These are phyloP conservation scores for Lasiodiplodia citricola DNA, from an alignment of 2,329 filamentous ascomycete species.

Conservation along the genomic window DNA sequence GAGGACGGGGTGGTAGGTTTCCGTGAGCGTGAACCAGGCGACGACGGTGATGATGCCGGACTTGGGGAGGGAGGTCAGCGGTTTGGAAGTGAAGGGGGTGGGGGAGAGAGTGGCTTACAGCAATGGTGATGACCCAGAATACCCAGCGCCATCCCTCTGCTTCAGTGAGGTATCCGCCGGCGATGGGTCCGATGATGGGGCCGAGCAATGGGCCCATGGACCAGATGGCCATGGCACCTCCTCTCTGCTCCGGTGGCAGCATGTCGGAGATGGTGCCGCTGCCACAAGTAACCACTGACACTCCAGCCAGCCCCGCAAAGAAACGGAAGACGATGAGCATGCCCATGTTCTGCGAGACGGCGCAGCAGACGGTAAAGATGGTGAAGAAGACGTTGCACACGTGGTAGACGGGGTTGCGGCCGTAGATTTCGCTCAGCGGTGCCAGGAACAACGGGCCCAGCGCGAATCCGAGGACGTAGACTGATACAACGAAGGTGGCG, in stretches of 20 bases:
- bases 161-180: constrained; percentile 8
- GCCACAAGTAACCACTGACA: constrained; percentile 49
- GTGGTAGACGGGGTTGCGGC: constrained; percentile 33
- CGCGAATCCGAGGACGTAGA: constrained; percentile 37
- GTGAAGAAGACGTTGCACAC: constrained; percentile 31
- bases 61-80: constrained; percentile 27
- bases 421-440: constrained; percentile 38
- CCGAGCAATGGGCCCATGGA: constrained; percentile 58
- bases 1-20: constrained; percentile 54
- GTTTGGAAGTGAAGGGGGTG: constrained; percentile 33
- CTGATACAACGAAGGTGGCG: constrained; percentile 33
- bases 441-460: constrained; percentile 38
- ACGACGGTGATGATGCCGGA: constrained; percentile 45
- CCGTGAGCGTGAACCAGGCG: constrained; percentile 59
- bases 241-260: constrained; percentile 55
- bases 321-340: constrained; percentile 38
- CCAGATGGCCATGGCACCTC: constrained; percentile 55
- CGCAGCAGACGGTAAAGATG: constrained; percentile 36
- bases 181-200: constrained; percentile 49
- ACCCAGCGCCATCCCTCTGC: constrained; percentile 14
- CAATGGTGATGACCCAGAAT: constrained; percentile 12
- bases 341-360: constrained; percentile 31
- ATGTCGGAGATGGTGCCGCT: constrained; percentile 60
- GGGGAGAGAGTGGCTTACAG: constrained; percentile 7
- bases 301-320: constrained; percentile 34